These are phyloP conservation scores for Stephania cephalantha DNA, from an alignment of 164 flowering plant species.

Conservation along the genomic window DNA sequence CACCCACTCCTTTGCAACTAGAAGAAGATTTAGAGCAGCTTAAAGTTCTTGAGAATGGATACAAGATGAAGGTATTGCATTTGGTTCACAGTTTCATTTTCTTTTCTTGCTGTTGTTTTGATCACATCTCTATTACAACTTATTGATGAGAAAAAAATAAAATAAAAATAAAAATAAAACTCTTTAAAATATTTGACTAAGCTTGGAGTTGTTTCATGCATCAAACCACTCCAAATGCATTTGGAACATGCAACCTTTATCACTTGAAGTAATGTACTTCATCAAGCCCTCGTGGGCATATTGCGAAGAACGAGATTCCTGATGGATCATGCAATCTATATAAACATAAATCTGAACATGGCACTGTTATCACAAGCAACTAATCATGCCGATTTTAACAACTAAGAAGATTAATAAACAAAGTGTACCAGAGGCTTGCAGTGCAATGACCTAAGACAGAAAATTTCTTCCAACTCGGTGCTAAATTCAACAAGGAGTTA, in stretches of 20 bases:
- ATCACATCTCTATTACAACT: background rate
- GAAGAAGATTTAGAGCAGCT: constrained; percentile 98
- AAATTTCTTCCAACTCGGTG: too few relatives aligned
- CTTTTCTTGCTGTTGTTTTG: background rate
- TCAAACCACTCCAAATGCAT: background rate
- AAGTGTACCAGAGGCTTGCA: too few relatives aligned
- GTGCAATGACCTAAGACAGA: too few relatives aligned
- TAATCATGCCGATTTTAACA: too few relatives aligned
- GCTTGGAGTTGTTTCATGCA: background rate
- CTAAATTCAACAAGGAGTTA: too few relatives aligned
- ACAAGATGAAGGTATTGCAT: constrained; percentile 77
- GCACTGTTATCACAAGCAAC: too few relatives aligned
- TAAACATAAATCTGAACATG: too few relatives aligned
- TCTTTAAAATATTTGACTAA: background rate
- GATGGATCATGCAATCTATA: background rate
- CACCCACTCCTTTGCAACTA: constrained; percentile 84
- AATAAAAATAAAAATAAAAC: too few relatives aligned
- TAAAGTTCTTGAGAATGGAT: constrained; percentile 97
- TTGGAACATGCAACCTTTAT: background rate
- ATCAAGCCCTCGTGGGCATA: background rate
- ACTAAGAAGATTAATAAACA: too few relatives aligned
- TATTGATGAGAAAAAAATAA: background rate
- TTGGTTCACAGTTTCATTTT: background rate
- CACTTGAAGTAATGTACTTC: background rate
- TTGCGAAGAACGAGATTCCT: background rate